Base-by-base conservation (phyloP, 2,329 filamentous ascomycete genomes). In the Tolypocladium pustulatum region DNA sequence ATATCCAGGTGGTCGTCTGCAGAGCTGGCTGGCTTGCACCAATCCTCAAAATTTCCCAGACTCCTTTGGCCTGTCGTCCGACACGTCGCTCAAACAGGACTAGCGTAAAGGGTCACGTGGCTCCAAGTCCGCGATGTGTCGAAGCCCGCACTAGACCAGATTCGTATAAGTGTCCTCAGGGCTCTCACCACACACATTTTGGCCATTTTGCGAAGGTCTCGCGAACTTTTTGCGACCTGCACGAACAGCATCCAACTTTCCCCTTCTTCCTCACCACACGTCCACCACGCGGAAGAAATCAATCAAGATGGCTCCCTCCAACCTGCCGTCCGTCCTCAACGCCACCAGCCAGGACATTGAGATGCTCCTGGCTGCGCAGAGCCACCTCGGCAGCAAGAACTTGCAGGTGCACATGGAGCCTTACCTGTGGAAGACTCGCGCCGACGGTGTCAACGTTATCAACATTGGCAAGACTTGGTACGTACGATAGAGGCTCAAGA, bases 391-490 rank as follows among this genome's bases (percentile, higher is more conserved):
- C 73, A 91, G 88, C 81, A 97, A 97, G 90, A 99, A 99, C 87
- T 79, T 99, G 73, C 94, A 97, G 86, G 90, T 95, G 76, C 92
- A 97, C 85, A 97, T 97, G 91, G 91, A 96, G 82, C 90, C 91
- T 70, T 99, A 99, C 85, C 88, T 99, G 75, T 99, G 93, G 93
- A 99, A 99, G 89, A 96, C 91, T 78, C 90, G 94, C 76, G 88
- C 91, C 68, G 95, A 99, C 73, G 94, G 94, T 81, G 88, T 99
- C 83, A 99, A 99, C 79, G 86, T 99, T 69, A 85, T 99, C 80
- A 99, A 99, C 88, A 91, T 99, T 80, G 92, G 93, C 84, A 99
- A 99, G 91, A 99, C 94, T 81, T 99, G 92, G 91, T 96, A 87
- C 68, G 88, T 77, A 63, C 60, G 60, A 41, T 20, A 9, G 36